These are phyloP conservation scores for Symbiodinium natans DNA, from an alignment of 73 alveolate genomes.

Conservation along the genomic window DNA sequence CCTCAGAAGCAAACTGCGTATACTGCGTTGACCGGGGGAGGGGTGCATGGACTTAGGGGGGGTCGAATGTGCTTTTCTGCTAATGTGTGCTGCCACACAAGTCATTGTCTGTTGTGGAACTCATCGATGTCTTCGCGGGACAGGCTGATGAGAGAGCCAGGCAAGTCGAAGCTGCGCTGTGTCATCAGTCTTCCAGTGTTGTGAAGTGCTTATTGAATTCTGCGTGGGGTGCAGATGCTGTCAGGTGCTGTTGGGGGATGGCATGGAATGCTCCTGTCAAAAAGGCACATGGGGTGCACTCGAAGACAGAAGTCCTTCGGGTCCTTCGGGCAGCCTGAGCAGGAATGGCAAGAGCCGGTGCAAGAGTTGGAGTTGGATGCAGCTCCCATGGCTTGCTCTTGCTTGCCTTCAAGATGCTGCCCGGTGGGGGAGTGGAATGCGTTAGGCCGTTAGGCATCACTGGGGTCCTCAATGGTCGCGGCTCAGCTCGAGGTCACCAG, in stretches of 20 bases:
- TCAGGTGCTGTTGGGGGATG: not conserved
- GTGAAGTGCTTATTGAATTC: too few relatives aligned
- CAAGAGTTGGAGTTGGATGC: not conserved
- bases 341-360: too few relatives aligned
- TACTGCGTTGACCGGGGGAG: too few relatives aligned
- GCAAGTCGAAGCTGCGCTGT: not conserved
- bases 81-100: not conserved
- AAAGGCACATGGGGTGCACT: not conserved
- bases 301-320: not conserved
- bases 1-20: too few relatives aligned
- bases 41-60: too few relatives aligned
- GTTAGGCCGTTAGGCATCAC: too few relatives aligned
- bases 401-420: slow-evolving; percentile 5
- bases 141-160: not conserved
- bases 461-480: too few relatives aligned
- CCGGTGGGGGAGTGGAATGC: too few relatives aligned
- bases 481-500: too few relatives aligned
- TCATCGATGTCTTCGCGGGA: too few relatives aligned
- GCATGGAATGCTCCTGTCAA: not conserved
- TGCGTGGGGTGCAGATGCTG: not conserved
- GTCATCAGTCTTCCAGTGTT: too few relatives aligned
- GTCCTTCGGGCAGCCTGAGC: not conserved
- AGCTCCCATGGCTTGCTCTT: not conserved
- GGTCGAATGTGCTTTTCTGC: not conserved
- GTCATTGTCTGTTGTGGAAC: too few relatives aligned